Evolutionary conservation across 768 basidiomycete species (phyloP).

Genomic region (Hemileccinum impolitum): DNA sequence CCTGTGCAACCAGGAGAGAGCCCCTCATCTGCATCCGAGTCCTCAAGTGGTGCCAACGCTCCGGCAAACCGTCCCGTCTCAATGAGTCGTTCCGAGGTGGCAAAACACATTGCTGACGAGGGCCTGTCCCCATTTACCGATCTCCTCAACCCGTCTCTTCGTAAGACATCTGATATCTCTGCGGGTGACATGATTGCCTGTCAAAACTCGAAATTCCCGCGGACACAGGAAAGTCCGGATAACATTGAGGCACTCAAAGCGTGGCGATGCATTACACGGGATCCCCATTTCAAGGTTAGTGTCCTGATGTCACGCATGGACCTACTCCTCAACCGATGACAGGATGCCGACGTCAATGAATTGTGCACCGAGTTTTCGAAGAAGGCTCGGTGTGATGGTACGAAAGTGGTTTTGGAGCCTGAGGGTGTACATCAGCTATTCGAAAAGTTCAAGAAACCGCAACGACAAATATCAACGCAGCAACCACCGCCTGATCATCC

Average conservation of each 20-base stretch:
- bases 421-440: constrained; percentile 42
- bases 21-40: constrained; percentile 40
- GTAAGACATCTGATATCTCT: constrained; percentile 43
- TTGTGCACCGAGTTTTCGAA: constrained; percentile 75
- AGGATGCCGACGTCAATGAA: constrained; percentile 78
- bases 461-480: constrained; percentile 9
- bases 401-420: constrained; percentile 72
- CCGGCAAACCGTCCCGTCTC: background rate
- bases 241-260: constrained; percentile 78
- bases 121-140: constrained; percentile 61
- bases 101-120: constrained; percentile 44
- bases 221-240: constrained; percentile 62
- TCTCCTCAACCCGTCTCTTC: constrained; percentile 20
- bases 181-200: constrained; percentile 60
- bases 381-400: constrained; percentile 83
- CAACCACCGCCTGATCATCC: constrained; percentile 6
- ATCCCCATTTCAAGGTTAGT: constrained; percentile 74
- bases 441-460: constrained; percentile 36
- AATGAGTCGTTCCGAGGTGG: constrained; percentile 48
- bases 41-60: constrained; percentile 29
- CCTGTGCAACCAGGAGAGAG: constrained; percentile 42
- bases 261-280: constrained; percentile 72
- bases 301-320: background rate
- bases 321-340: constrained; percentile 1
- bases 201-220: constrained; percentile 64